Base-by-base conservation (phyloP, 2,329 filamentous ascomycete species). In the Aspergillus nomiae region DNA sequence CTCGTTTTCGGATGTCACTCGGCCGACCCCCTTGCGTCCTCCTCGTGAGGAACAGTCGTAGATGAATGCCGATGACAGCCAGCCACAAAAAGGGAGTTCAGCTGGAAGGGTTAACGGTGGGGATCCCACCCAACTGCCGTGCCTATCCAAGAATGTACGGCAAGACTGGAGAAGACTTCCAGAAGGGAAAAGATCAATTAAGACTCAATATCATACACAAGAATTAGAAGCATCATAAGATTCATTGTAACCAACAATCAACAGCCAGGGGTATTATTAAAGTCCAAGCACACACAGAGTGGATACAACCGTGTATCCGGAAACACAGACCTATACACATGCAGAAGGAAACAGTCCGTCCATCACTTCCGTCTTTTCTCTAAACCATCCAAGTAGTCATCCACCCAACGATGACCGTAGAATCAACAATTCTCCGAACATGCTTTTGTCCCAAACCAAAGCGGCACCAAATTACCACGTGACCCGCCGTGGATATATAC, bases 251-350 rank as follows among this genome's bases (percentile, higher is more conserved):
- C 4, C 51, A 54, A 58, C 36, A 60, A 53, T 38, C 36, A 64
- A 59, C 56, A 65, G 36, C 62, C 64, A 62, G 66, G 67, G 67
- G 67, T 69, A 69, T 69, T 69, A 68, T 64, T 66, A 69, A 66
- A 62, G 43, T 68, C 63, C 66, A 67, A 67, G 62, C 63, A 59
- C 57, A 56, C 55, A 43, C 43, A 55, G 26, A 43, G 58, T 60
- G 16, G 34, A 36, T 36, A 12, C 34, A 36, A 36, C 14, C 11
- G 19, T 32, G 26, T 51, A 51, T 34, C 50, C 50, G 11, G 16
- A 36, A 59, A 58, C 30, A 43, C 50, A 63, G 24, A 60, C 61
- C 60, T 61, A 51, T 66, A 65, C 61, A 65, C 57, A 65, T 63
- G 50, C 26, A 50, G 54, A 51, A 45, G 48, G 56, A 63, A 45